Evolutionary conservation across 176 grass and related monocot genomes (phyloP).

Genomic region (Alopecurus myosuroides): DNA sequence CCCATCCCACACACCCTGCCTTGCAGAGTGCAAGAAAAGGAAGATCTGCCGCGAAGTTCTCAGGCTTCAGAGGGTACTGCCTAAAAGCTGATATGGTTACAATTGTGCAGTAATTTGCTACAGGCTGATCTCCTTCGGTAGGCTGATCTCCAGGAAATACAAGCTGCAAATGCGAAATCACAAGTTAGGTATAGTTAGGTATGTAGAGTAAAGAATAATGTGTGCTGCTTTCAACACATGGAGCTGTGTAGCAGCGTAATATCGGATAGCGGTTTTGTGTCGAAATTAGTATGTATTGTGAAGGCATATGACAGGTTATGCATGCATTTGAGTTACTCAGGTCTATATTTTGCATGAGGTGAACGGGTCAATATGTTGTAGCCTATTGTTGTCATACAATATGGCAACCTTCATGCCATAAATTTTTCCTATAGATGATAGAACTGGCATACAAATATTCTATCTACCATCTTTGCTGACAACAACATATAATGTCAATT

Average conservation of each 20-base stretch:
- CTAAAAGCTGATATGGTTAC: neutral
- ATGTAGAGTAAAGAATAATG: conserved; percentile 16
- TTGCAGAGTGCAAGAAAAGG: conserved; percentile 1
- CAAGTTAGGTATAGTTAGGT: conserved; percentile 22
- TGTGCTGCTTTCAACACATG: neutral
- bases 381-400: neutral
- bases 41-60: neutral
- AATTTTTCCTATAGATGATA: neutral
- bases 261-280: neutral
- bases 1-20: neutral
- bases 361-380: neutral
- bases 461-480: neutral
- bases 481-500: neutral
- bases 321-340: neutral
- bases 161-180: conserved; percentile 51
- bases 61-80: neutral
- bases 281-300: neutral
- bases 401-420: neutral
- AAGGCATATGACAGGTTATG: neutral
- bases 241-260: neutral
- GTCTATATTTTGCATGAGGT: neutral
- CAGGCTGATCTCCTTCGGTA: conserved; percentile 77
- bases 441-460: neutral
- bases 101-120: neutral
- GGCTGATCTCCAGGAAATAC: conserved; percentile 91